phyloP scores from a whole-genome alignment of 768 basidiomycete genomes.

The Tephrocybe sp. region DNA sequence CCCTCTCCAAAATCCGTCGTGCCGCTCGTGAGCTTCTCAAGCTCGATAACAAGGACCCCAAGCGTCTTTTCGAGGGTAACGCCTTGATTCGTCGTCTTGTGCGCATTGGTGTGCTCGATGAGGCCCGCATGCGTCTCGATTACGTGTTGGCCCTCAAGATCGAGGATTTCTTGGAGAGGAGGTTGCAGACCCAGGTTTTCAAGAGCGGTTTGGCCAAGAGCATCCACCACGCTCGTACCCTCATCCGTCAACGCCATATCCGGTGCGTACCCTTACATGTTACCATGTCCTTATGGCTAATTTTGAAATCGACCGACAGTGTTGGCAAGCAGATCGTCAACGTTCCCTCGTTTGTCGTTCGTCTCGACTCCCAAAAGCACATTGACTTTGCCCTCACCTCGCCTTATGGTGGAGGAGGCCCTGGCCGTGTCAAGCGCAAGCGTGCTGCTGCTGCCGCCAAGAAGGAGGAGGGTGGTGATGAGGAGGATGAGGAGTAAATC shows the following conservation, averaged over 20 bases:
- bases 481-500: conserved; percentile 83
- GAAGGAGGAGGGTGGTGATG: conserved; percentile 87
- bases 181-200: conserved; percentile 99
- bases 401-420: conserved; percentile 91
- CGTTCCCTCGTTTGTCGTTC: conserved; percentile 97
- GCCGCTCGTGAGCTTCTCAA: conserved; percentile 99
- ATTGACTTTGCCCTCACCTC: conserved; percentile 98
- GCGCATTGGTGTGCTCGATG: conserved; percentile 99
- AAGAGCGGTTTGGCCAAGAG: conserved; percentile 97
- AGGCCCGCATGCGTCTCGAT: conserved; percentile 98
- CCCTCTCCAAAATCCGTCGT: conserved; percentile 99
- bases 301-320: conserved; percentile 32
- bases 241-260: conserved; percentile 98
- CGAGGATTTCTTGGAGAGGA: conserved; percentile 99
- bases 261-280: conserved; percentile 52
- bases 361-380: conserved; percentile 99
- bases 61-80: conserved; percentile 99
- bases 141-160: conserved; percentile 99
- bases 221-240: conserved; percentile 97
- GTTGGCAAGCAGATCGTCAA: conserved; percentile 99
- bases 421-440: conserved; percentile 99
- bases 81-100: conserved; percentile 94
- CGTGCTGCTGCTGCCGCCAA: conserved; percentile 90
- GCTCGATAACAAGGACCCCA: conserved; percentile 99
- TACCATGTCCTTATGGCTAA: not conserved